Percentiles rank a stretch among this genome's conserved stretches.
phyloP scores from a whole-genome alignment of 116 monocot genomes.

The Papilionanthe hybrid region DNA sequence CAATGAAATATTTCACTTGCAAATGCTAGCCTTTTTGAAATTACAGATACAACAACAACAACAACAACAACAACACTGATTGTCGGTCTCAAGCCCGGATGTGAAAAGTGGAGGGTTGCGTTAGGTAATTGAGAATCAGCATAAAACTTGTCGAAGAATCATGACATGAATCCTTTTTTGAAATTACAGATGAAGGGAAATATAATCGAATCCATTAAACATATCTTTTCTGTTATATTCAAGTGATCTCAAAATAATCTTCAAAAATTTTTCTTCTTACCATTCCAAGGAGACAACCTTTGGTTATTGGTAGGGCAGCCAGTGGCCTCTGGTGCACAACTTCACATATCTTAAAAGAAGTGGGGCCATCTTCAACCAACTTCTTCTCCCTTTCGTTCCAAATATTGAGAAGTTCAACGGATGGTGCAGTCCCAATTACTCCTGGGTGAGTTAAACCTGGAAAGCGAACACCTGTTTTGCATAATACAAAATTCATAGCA shows the following conservation, averaged over 20 bases:
- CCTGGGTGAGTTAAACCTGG: constrained; percentile 81
- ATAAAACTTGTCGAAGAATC: too few species aligned
- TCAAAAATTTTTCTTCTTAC: constrained; percentile 16
- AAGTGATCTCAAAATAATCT: background rate
- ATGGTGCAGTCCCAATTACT: constrained; percentile 75
- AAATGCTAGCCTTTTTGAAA: too few species aligned
- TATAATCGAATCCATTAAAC: too few species aligned
- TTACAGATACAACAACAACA: too few species aligned
- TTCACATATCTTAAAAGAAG: constrained; percentile 48
- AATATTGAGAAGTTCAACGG: constrained; percentile 60
- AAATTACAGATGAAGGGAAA: background rate
- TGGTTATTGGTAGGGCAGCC: constrained; percentile 53
- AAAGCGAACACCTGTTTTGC: constrained; percentile 63
- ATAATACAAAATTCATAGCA: background rate
- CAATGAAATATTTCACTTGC: too few species aligned
- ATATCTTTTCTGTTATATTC: too few species aligned
- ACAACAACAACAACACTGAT: too few species aligned
- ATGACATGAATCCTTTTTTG: too few species aligned
- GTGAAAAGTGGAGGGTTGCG: too few species aligned
- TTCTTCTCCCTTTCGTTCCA: constrained; percentile 82
- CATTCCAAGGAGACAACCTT: constrained; percentile 66
- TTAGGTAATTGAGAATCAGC: too few species aligned
- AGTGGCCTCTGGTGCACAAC: constrained; percentile 71
- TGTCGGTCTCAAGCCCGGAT: too few species aligned
- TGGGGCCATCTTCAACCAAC: constrained; percentile 39